Base-by-base conservation (phyloP, 805 yeast genomes). In the Tetrapisispora arboricola region DNA sequence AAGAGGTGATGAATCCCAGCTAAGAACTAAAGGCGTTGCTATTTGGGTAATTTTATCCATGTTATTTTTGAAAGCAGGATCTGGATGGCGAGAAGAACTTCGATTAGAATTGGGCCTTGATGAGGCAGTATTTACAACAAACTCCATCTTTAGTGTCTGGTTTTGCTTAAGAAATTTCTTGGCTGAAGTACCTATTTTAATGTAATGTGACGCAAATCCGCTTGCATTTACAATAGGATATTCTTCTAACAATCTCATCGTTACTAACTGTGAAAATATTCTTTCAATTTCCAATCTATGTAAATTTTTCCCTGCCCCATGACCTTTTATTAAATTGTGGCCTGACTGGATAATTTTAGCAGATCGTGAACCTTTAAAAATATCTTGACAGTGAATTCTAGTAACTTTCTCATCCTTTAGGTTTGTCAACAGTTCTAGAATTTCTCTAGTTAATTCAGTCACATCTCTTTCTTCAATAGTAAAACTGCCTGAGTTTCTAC, bases 151-250 rank as follows among this genome's bases (percentile, higher is more conserved):
- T 12, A 84, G 67, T 36, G 56, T 64, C 41, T 66, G 65, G 4
- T 49, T 54, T 2, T 72, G 73, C 9, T 53, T 50, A 39, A 80
- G 51, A 1, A 86, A 67, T 1, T 53, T 54, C 15, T 60, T 54
- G 0, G 86, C 77, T 13, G 69, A 63, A 1, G 68, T 66, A 0
- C 95, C 95, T 1, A 70, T 49, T 46, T 69, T 68, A 6, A 88
- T 72, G 52, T 90, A 90, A 40, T 83, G 82, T 2, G 82, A 66
- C 0, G 95, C 84, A 65, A 81, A 88, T 0, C 95, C 94, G n/a
- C 77, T 73, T 18, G 72, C 76, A 49, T 78, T 84, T 71, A 80
- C 75, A 6, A 80, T 66, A 2, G 87, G 75, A 51, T 78, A 81
- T 56, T 88, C 96, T 42, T 70, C 70, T 22, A 92, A 58, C 13